These are phyloP conservation scores for Nemania serpens DNA, from an alignment of 2,329 filamentous ascomycete genomes.

Conservation along the genomic window DNA sequence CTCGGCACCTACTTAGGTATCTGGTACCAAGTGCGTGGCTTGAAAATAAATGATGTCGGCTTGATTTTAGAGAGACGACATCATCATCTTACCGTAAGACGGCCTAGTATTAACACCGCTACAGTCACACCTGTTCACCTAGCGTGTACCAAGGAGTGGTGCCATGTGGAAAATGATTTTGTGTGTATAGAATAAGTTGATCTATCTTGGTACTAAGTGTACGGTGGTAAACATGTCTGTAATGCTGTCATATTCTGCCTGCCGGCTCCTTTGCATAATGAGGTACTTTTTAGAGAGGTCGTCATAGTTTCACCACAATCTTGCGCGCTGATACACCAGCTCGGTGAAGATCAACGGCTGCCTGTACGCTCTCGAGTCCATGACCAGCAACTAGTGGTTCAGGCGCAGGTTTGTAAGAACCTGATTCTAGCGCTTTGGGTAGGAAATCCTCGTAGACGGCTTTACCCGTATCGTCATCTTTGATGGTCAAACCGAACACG, in stretches of 20 bases:
- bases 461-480: conserved; percentile 38
- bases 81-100: conserved; percentile 4
- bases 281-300: background rate
- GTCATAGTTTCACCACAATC: conserved; percentile 42
- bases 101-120: background rate
- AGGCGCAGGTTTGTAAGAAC: conserved; percentile 46
- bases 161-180: background rate
- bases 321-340: conserved; percentile 50
- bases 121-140: background rate
- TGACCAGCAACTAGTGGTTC: conserved; percentile 46
- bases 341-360: conserved; percentile 44
- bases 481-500: conserved; percentile 29
- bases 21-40: background rate
- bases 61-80: background rate
- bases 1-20: no score
- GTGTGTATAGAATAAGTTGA: background rate
- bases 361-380: conserved; percentile 49
- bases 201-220: background rate
- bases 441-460: conserved; percentile 47
- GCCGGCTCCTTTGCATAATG: background rate
- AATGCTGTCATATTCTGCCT: background rate
- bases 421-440: conserved; percentile 44
- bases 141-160: background rate
- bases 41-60: background rate
- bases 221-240: background rate